Conservation (phyloP, 331 rosid species). For the Saraca asoca region DNA sequence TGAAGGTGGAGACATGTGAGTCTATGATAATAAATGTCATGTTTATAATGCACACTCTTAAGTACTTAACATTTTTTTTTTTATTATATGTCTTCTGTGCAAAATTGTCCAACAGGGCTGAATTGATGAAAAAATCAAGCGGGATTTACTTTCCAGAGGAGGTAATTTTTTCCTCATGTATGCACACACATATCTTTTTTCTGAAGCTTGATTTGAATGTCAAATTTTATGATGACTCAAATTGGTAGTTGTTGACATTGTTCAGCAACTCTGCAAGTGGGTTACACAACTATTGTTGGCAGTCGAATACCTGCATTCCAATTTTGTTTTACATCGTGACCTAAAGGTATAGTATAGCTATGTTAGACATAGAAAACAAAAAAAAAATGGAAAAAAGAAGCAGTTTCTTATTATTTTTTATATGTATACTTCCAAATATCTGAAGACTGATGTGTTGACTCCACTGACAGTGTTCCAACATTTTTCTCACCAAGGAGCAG, state of each 20-base stretch:
- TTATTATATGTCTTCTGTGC: slow-evolving; percentile 26
- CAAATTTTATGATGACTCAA: slow-evolving; percentile 30
- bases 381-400: too few species aligned
- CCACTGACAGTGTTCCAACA: slow-evolving; percentile 87
- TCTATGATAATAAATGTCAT: slow-evolving; percentile 28
- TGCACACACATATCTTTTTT: not conserved
- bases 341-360: slow-evolving; percentile 61
- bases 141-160: slow-evolving; percentile 92
- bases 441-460: slow-evolving; percentile 37
- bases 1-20: slow-evolving; percentile 99
- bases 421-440: slow-evolving; percentile 1
- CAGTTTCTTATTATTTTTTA: not conserved
- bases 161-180: slow-evolving; percentile 46
- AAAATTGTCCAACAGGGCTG: slow-evolving; percentile 68
- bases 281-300: slow-evolving; percentile 91
- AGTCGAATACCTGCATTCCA: slow-evolving; percentile 88
- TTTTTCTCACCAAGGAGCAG: slow-evolving; percentile 94
- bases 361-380: not conserved
- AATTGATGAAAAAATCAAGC: slow-evolving; percentile 83
- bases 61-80: slow-evolving; percentile 22
- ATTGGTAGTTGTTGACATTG: slow-evolving; percentile 40
- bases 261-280: slow-evolving; percentile 98
- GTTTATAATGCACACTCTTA: not conserved
- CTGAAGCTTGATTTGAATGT: not conserved
- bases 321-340: slow-evolving; percentile 93